Conservation (phyloP, 2,329 filamentous ascomycete species). For the Fusarium poae region DNA sequence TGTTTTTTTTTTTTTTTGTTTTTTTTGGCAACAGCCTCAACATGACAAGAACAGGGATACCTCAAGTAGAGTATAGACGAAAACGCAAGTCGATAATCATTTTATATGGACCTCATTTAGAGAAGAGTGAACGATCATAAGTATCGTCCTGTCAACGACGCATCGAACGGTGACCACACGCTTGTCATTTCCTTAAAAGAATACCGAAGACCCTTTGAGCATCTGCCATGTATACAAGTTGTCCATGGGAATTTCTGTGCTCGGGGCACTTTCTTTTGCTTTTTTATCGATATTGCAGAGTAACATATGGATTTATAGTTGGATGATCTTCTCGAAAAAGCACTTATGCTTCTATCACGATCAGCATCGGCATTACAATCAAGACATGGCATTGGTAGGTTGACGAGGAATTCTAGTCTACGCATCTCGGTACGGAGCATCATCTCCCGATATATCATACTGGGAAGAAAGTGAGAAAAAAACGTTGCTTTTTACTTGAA, state of each 20-base stretch:
- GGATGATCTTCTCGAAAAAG: neutral
- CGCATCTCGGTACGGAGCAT: slow-evolving; percentile 4
- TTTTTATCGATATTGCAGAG: neutral
- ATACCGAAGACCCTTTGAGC: neutral
- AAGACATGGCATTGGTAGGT: neutral
- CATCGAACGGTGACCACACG: neutral
- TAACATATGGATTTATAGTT: neutral
- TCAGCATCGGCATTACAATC: neutral
- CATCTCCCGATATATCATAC: neutral
- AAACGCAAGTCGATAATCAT: neutral
- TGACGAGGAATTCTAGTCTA: neutral
- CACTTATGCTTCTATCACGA: neutral
- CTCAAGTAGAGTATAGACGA: slow-evolving; percentile 58
- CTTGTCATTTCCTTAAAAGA: neutral
- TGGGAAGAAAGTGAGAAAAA: neutral
- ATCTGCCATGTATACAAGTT: neutral
- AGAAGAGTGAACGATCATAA: neutral
- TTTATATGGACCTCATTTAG: neutral
- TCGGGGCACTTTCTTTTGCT: neutral
- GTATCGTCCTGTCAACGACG: neutral
- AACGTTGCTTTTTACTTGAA: neutral
- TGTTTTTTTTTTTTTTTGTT: slow-evolving; percentile 33
- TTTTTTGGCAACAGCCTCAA: slow-evolving; percentile 43
- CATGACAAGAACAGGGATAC: slow-evolving; percentile 59
- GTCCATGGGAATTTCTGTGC: neutral